Percentiles rank a stretch among this genome's conserved stretches.
Evolutionary conservation across 108 stramenopile genomes (phyloP).

Genomic region (Nitzschia sp.): DNA sequence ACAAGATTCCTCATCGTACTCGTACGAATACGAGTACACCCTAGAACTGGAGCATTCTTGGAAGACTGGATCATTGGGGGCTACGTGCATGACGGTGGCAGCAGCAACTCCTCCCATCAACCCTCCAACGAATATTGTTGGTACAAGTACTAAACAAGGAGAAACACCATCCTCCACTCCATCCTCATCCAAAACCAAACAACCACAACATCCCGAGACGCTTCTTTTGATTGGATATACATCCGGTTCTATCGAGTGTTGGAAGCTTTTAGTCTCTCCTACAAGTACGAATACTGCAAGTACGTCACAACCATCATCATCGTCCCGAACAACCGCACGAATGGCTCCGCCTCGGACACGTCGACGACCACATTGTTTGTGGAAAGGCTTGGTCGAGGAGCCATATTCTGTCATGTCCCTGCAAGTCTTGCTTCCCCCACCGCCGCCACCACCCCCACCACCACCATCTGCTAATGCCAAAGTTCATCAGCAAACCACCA

Average conservation of each 20-base stretch:
- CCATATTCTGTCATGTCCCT: neutral
- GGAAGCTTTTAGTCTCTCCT: neutral
- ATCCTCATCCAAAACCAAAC: too few relatives aligned
- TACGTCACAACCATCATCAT: neutral
- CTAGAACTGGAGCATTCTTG: constrained; percentile 1
- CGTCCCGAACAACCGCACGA: neutral
- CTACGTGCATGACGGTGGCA: neutral
- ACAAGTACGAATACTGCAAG: neutral
- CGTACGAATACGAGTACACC: too few relatives aligned
- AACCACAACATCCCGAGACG: neutral
- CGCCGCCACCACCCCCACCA: neutral
- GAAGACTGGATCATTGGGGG: constrained; percentile 8
- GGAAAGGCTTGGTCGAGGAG: neutral
- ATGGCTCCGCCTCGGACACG: neutral
- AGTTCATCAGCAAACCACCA: neutral
- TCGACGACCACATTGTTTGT: neutral
- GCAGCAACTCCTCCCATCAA: neutral
- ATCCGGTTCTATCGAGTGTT: neutral
- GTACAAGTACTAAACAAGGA: neutral
- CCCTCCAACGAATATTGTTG: too few relatives aligned
- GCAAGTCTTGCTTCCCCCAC: neutral
- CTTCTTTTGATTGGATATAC: constrained; percentile 2
- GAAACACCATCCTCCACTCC: neutral
- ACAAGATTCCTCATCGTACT: too few relatives aligned
- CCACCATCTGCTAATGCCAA: neutral